phyloP scores from a whole-genome alignment of 2,329 filamentous ascomycete genomes.

The Chrysoporthe puriensis region DNA sequence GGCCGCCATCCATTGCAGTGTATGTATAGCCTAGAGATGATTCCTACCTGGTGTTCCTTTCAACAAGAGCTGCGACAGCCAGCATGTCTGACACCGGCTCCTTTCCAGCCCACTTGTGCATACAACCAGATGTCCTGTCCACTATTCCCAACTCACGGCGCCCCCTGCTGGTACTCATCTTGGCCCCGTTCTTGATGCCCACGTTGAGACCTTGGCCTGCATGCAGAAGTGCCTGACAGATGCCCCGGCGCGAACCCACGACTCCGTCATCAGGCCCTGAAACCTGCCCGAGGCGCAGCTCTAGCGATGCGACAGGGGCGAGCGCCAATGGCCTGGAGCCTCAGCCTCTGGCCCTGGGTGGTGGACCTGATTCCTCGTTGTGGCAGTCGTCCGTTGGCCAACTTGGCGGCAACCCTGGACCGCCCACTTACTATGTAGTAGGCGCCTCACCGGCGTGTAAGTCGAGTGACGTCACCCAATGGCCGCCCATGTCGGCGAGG shows the following conservation, averaged over 20 bases:
- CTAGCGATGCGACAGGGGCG: not conserved
- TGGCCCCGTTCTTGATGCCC: too few relatives aligned
- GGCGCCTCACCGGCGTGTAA: constrained; percentile 1
- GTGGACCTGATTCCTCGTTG: not conserved
- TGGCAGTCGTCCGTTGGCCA: constrained; percentile 1
- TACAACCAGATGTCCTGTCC: too few relatives aligned
- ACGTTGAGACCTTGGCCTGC: too few relatives aligned
- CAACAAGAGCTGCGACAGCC: not conserved
- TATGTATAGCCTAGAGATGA: not conserved
- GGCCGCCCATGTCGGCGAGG: not conserved
- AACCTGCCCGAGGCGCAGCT: not conserved
- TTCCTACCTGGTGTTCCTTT: too few relatives aligned
- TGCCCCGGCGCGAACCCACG: too few relatives aligned
- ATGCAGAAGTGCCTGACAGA: not conserved
- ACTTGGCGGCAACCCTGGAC: constrained; percentile 9
- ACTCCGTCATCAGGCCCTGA: not conserved
- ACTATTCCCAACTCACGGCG: too few relatives aligned
- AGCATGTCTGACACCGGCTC: not conserved
- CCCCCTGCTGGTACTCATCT: too few relatives aligned
- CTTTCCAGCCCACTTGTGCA: not conserved
- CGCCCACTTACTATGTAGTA: not conserved
- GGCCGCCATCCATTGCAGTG: too few relatives aligned
- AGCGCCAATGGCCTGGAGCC: not conserved
- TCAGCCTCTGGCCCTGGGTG: not conserved
- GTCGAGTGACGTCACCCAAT: constrained; percentile 16